Evolutionary conservation across 352 stramenopile species (phyloP).

Genomic region (Pythium sp.): DNA sequence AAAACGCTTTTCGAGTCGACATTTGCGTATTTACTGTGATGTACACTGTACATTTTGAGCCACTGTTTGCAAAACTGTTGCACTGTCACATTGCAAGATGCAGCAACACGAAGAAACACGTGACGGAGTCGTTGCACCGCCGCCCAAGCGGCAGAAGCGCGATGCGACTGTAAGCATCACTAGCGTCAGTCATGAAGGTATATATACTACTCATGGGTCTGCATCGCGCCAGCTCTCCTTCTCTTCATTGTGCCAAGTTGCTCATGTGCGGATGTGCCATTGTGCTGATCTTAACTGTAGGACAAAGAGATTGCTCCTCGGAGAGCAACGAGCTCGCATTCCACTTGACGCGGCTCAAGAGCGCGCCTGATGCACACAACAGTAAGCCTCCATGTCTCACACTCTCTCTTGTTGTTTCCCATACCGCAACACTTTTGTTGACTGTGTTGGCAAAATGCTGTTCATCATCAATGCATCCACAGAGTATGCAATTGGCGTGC

Average conservation of each 20-base stretch:
- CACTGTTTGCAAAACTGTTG: neutral
- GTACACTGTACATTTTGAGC: neutral
- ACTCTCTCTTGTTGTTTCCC: neutral
- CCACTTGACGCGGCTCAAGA: constrained; percentile 36
- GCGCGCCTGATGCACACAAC: constrained; percentile 39
- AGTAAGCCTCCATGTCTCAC: constrained; percentile 21
- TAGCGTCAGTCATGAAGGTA: neutral
- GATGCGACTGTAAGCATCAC: neutral
- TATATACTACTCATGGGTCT: neutral
- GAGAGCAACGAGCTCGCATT: constrained; percentile 21
- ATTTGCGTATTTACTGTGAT: neutral
- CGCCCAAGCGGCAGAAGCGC: constrained; percentile 6
- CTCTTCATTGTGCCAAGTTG: neutral
- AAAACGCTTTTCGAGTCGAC: no score
- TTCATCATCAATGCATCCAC: neutral
- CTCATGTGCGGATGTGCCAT: neutral
- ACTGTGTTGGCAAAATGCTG: neutral
- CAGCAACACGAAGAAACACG: neutral
- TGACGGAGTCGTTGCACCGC: neutral
- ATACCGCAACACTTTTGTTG: neutral
- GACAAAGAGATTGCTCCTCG: neutral
- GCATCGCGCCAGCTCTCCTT: neutral
- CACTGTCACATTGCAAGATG: neutral
- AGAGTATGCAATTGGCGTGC: constrained; percentile 45
- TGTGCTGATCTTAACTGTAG: neutral